Evolutionary conservation across 805 yeast species (phyloP).

Genomic region (Lipomyces yamanashiensis): DNA sequence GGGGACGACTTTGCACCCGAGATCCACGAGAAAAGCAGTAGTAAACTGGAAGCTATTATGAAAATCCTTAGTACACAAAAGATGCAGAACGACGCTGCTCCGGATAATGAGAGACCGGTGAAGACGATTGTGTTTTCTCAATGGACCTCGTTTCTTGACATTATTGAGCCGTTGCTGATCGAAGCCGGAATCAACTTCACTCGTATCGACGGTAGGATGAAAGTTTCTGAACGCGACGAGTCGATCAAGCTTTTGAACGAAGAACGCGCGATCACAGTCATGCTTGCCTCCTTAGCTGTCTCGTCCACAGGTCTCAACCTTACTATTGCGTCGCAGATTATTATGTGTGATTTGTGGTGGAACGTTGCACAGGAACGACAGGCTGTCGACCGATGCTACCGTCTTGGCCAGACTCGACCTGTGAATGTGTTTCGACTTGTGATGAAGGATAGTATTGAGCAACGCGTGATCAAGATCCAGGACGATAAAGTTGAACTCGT

Average conservation of each 20-base stretch:
- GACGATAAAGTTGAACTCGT: slow-evolving; percentile 76
- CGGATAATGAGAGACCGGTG: slow-evolving; percentile 21
- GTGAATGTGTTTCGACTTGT: slow-evolving; percentile 78
- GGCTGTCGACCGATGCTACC: slow-evolving; percentile 93
- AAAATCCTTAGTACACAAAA: slow-evolving; percentile 21
- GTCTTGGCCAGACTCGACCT: slow-evolving; percentile 85
- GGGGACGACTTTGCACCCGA: background rate
- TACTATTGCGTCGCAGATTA: slow-evolving; percentile 92
- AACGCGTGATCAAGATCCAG: slow-evolving; percentile 83
- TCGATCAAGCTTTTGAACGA: slow-evolving; percentile 67
- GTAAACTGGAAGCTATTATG: slow-evolving; percentile 27
- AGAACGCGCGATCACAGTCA: slow-evolving; percentile 56
- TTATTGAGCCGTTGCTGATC: slow-evolving; percentile 58
- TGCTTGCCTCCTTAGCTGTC: slow-evolving; percentile 83
- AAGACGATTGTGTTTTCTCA: slow-evolving; percentile 85
- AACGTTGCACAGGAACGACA: slow-evolving; percentile 97
- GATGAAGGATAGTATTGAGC: slow-evolving; percentile 78
- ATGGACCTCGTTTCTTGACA: slow-evolving; percentile 77
- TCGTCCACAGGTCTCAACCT: slow-evolving; percentile 95
- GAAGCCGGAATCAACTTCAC: slow-evolving; percentile 51
- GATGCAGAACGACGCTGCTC: slow-evolving; percentile 14
- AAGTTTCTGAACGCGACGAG: slow-evolving; percentile 64
- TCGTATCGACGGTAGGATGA: slow-evolving; percentile 84
- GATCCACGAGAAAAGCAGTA: slow-evolving; percentile 17
- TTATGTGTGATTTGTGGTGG: slow-evolving; percentile 96